Percentiles rank a stretch among this genome's conserved stretches.
These are phyloP conservation scores for Huiozyma sinensis DNA, from an alignment of 805 yeast species.

Conservation along the genomic window DNA sequence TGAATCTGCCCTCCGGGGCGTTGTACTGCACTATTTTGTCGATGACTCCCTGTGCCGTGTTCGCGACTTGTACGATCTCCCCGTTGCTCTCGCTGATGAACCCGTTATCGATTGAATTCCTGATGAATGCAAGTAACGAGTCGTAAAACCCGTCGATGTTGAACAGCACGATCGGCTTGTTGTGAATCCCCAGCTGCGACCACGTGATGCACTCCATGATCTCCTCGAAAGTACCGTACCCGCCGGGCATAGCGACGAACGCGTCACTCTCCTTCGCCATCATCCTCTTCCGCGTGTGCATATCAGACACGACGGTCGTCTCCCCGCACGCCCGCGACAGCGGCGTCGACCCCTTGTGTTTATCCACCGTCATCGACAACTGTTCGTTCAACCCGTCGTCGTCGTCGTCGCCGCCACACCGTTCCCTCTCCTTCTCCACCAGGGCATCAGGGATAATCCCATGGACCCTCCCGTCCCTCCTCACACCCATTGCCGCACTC, in stretches of 20 bases:
- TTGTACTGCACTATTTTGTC: conserved; percentile 47
- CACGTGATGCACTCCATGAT: conserved; percentile 84
- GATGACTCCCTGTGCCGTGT: conserved; percentile 58
- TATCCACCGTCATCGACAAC: conserved; percentile 43
- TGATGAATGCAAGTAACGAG: conserved; percentile 50
- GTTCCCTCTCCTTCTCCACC: conserved; percentile 52
- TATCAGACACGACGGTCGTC: conserved; percentile 72
- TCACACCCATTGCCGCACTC: conserved; percentile 40
- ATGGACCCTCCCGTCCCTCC: conserved; percentile 51
- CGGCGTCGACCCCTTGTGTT: conserved; percentile 58
- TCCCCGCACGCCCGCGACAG: conserved; percentile 50
- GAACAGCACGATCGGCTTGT: conserved; percentile 67
- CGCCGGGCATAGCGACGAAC: conserved; percentile 85
- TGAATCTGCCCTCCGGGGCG: conserved; percentile 64
- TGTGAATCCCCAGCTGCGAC: conserved; percentile 81
- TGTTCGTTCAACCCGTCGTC: conserved; percentile 19
- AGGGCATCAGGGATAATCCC: conserved; percentile 84
- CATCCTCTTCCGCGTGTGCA: conserved; percentile 80
- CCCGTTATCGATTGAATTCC: conserved; percentile 49
- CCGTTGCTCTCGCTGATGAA: conserved; percentile 62
- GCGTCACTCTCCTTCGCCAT: conserved; percentile 86
- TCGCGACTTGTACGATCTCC: conserved; percentile 57
- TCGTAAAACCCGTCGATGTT: conserved; percentile 77
- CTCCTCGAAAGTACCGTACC: conserved; percentile 84
- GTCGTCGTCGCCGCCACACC: conserved; percentile 24